phyloP scores from a whole-genome alignment of 2,329 filamentous ascomycete species.

The Trichoderma atroviride region DNA sequence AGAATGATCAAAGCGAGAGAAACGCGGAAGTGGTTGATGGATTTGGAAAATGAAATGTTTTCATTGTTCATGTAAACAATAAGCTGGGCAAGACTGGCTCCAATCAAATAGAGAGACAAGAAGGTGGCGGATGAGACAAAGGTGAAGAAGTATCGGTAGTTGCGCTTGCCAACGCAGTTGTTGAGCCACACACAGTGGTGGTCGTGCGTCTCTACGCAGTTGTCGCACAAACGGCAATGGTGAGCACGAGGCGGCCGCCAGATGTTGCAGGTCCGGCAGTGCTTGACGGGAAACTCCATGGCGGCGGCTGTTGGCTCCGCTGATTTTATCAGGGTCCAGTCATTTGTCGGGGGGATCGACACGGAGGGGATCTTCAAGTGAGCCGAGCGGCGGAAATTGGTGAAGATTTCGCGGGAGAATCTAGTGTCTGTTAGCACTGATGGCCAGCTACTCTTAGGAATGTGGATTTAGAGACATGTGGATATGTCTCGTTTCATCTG shows the following conservation, averaged over 20 bases:
- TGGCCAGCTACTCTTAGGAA: background rate
- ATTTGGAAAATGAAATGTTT: constrained; percentile 65
- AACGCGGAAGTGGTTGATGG: constrained; percentile 72
- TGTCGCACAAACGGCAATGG: constrained; percentile 95
- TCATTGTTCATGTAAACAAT: constrained; percentile 69
- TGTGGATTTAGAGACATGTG: background rate
- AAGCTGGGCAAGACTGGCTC: constrained; percentile 78
- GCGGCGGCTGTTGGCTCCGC: constrained; percentile 74
- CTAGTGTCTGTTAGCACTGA: constrained; percentile 48
- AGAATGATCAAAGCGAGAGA: constrained; percentile 90
- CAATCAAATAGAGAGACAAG: constrained; percentile 74
- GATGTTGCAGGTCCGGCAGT: constrained; percentile 96
- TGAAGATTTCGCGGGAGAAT: constrained; percentile 93
- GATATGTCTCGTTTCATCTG: background rate
- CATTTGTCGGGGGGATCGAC: constrained; percentile 81
- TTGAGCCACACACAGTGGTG: constrained; percentile 99
- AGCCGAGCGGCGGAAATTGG: constrained; percentile 74
- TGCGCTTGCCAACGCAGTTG: constrained; percentile 94
- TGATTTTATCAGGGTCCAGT: constrained; percentile 91
- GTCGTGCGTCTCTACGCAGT: constrained; percentile 95
- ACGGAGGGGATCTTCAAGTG: constrained; percentile 77
- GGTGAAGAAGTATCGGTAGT: constrained; percentile 96
- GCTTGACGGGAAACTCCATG: constrained; percentile 98
- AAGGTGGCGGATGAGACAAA: constrained; percentile 83
- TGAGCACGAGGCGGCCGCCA: constrained; percentile 96